Evolutionary conservation across 441 rosid species (phyloP), one percentile per base, ranked within the genome.

Genomic region (Pelargonium exstipulatum): DNA sequence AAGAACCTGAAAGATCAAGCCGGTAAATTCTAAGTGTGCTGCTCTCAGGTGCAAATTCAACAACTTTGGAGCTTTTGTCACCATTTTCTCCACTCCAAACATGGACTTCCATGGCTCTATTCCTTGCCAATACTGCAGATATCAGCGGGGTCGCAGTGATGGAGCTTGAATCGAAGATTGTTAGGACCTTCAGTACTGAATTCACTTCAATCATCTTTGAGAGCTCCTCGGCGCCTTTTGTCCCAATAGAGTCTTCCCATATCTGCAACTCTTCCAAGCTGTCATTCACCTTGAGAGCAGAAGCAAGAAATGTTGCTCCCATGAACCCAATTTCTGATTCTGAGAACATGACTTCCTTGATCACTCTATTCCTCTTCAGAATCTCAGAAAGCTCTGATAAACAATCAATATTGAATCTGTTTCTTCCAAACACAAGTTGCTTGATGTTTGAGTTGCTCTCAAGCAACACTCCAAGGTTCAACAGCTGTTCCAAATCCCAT

Each of bases 171-270:
- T 95, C 96, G 64, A 90, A 92, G 35, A 89, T 84, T 16, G 90
- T 92, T 84, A 90, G 62, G 29, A 85, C 75, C 73, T 84, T 95
- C 79, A 92, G 77, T 24, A 85, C 84, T 29, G 91, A 89, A 82
- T 95, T 91, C 2, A 73, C 84, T 86, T 92, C 95, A 29, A 95
- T 95, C 99, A 95, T 95, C 79, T 83, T 88, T 0, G 97, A 87
- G 18, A 95, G 88, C 81, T 95, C 97, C 80, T 95, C 96, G 0
- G 97, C 97, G n/a, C 97, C 98, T 77, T 79, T 88, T 0, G 88
- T 81, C 61, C 97, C 96, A 17, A 89, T 89, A 0, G 97, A 92
- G 73, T 92, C 97, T 45, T 95, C 96, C 97, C 96, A 89, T 80
- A 95, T 88, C 82, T 92, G 97, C 76, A 90, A 58, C 81, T 92